These are phyloP conservation scores for Neurospora sp. DNA, from an alignment of 495 filamentous ascomycete species.

Conservation along the genomic window DNA sequence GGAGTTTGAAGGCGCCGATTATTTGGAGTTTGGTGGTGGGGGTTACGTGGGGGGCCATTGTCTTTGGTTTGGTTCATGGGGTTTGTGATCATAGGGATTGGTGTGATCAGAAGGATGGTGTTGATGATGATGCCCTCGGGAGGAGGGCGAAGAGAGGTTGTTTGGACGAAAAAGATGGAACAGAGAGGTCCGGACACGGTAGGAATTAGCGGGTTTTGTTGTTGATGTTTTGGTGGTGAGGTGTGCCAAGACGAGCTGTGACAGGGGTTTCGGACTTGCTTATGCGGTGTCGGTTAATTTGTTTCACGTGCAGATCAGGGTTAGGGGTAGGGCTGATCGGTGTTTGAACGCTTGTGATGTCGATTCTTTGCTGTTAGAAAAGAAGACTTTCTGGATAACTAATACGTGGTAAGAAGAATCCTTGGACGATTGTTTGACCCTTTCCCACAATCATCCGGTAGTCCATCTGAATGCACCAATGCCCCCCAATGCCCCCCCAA, in stretches of 20 bases:
- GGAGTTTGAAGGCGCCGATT: background rate
- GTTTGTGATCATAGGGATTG: background rate
- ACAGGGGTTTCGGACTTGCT: background rate
- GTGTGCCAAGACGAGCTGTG: background rate
- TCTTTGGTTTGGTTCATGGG: background rate
- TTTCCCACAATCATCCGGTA: background rate
- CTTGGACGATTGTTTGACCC: background rate
- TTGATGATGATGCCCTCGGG: background rate
- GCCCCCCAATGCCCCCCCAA: background rate
- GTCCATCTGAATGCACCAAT: background rate
- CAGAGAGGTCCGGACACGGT: background rate
- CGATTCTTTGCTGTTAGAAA: background rate
- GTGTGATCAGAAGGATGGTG: background rate
- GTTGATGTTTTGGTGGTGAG: background rate
- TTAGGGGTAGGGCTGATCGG: background rate
- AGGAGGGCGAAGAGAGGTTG: background rate
- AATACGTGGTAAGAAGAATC: background rate
- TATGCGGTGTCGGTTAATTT: background rate
- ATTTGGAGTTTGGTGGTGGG: background rate
- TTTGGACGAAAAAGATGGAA: background rate
- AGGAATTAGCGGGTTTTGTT: background rate
- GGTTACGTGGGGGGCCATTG: background rate
- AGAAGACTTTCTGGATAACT: background rate
- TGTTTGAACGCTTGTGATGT: background rate
- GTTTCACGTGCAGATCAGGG: background rate